Percentiles rank a stretch among this genome's conserved stretches.
These are phyloP conservation scores for Cyberlindnera maclurae DNA, from an alignment of 805 yeast species.

Conservation along the genomic window DNA sequence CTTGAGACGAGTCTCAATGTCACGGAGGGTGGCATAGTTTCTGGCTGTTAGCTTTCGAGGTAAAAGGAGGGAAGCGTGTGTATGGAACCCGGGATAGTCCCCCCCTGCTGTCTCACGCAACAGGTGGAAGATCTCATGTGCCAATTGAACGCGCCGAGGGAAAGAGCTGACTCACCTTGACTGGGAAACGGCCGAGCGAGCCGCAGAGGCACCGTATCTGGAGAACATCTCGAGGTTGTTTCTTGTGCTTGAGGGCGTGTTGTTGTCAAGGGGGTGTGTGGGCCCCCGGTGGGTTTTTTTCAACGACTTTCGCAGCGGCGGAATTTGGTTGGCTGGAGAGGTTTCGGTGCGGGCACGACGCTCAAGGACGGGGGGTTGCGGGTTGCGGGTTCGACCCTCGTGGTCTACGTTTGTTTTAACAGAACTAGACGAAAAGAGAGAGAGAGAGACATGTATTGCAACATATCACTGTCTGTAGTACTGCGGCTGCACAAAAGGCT, in stretches of 20 bases:
- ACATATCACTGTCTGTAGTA: constrained; percentile 45
- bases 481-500: constrained; percentile 77
- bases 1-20: constrained; percentile 95
- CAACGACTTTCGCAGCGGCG: constrained; percentile 7
- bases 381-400: too few relatives aligned
- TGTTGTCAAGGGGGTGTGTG: neutral
- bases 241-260: neutral
- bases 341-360: neutral
- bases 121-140: too few relatives aligned
- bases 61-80: too few relatives aligned
- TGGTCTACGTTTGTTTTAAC: too few relatives aligned
- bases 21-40: constrained; percentile 97
- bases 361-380: too few relatives aligned
- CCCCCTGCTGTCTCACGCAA: too few relatives aligned
- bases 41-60: constrained; percentile 29
- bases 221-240: constrained; percentile 16
- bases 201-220: constrained; percentile 26
- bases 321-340: constrained; percentile 19
- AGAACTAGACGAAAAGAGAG: too few relatives aligned
- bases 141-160: neutral
- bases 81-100: neutral
- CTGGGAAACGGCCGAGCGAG: constrained; percentile 25
- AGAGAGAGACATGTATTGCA: too few relatives aligned
- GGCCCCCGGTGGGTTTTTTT: constrained; percentile 1
- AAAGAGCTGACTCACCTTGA: neutral